Evolutionary conservation across 164 flowering plant species (phyloP).

Genomic region (Dillenia suffruticosa): DNA sequence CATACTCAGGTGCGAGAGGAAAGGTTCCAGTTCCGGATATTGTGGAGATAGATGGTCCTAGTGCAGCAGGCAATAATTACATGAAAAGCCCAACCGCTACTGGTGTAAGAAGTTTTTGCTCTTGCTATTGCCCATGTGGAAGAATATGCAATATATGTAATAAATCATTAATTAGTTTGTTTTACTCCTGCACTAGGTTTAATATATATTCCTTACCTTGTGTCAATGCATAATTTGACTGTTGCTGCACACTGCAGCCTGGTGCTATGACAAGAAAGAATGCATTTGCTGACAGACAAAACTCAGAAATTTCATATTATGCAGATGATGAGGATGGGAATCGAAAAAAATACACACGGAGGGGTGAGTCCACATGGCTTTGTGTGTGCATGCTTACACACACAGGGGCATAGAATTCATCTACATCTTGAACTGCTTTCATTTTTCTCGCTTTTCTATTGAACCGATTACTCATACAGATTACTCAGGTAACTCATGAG

Average conservation of each 20-base stretch:
- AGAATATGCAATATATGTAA: no score
- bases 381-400: no score
- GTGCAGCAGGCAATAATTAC: constrained; percentile 43
- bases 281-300: constrained; percentile 66
- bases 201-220: no score
- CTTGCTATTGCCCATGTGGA: background rate
- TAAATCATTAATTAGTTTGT: no score
- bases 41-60: constrained; percentile 68
- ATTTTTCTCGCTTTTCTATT: background rate
- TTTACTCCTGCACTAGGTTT: no score
- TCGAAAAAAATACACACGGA: constrained; percentile 65
- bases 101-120: constrained; percentile 50
- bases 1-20: constrained; percentile 28
- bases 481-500: background rate
- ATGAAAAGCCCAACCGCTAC: constrained; percentile 60
- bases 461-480: background rate
- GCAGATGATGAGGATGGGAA: constrained; percentile 97
- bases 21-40: constrained; percentile 49
- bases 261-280: constrained; percentile 81
- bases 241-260: constrained; percentile 43
- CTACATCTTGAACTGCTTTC: background rate
- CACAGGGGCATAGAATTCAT: no score
- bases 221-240: background rate
- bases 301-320: constrained; percentile 83
- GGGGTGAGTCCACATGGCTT: constrained; percentile 45